phyloP scores from a whole-genome alignment of 441 rosid species.

The Omphalea diandra region DNA sequence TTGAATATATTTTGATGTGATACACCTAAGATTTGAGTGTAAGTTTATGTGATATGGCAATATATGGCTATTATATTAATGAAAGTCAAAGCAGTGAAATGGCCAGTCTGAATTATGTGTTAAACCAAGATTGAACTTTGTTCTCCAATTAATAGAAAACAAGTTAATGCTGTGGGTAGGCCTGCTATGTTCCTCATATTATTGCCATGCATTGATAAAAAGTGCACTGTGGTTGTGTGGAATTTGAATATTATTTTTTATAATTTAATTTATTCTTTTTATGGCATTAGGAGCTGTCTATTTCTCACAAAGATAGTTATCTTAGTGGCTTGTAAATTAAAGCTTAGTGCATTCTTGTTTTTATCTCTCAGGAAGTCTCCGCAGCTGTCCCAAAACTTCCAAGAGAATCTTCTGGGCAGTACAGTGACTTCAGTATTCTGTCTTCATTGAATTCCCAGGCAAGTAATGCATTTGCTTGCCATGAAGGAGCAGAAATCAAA shows the following conservation, averaged over 20 bases:
- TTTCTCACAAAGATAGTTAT: constrained; percentile 3
- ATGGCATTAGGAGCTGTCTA: background rate
- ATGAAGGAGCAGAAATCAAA: constrained; percentile 10
- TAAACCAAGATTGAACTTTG: background rate
- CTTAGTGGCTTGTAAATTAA: constrained; percentile 3
- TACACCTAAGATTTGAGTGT: background rate
- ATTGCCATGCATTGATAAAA: background rate
- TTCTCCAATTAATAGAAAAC: background rate
- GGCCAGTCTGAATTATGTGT: background rate
- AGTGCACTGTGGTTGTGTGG: background rate
- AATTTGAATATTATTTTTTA: background rate
- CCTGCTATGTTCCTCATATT: background rate
- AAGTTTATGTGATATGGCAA: background rate
- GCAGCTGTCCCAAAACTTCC: constrained; percentile 75
- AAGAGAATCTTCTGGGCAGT: constrained; percentile 82
- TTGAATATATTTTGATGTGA: background rate
- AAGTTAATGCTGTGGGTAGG: background rate
- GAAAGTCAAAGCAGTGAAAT: constrained; percentile 6
- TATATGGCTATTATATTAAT: background rate
- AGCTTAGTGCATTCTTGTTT: constrained; percentile 10
- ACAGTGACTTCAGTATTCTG: constrained; percentile 81
- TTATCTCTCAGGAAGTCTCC: constrained; percentile 67
- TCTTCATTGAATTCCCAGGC: constrained; percentile 99
- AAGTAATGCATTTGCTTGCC: constrained; percentile 22
- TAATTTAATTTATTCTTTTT: background rate